phyloP scores from a whole-genome alignment of 495 filamentous ascomycete species.

The Trypethelium eluteriae region DNA sequence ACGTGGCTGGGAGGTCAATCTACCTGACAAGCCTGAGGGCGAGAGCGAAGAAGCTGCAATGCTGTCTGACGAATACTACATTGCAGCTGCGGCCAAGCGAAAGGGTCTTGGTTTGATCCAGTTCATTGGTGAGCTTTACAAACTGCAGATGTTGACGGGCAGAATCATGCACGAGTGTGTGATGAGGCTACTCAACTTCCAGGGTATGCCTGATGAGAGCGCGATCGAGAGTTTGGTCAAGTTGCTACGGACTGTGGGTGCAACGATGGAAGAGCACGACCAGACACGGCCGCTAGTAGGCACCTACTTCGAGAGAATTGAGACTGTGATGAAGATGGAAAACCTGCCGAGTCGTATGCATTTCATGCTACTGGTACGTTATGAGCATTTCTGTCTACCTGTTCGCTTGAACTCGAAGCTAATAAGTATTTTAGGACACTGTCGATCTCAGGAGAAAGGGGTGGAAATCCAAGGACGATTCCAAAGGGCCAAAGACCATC shows the following conservation, averaged over 20 bases:
- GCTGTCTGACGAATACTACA: conserved; percentile 96
- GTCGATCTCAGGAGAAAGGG: conserved; percentile 65
- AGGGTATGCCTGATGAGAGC: conserved; percentile 86
- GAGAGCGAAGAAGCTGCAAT: conserved; percentile 64
- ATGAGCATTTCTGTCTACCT: background rate
- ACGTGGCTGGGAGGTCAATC: conserved; percentile 89
- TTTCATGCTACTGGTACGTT: conserved; percentile 83
- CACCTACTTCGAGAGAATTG: conserved; percentile 86
- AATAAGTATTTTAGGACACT: conserved; percentile 51
- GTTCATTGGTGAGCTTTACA: conserved; percentile 99
- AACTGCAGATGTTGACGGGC: conserved; percentile 95
- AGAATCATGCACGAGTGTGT: conserved; percentile 99
- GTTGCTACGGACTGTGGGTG: conserved; percentile 83
- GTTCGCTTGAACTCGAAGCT: conserved; percentile 9
- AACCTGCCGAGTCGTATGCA: conserved; percentile 75
- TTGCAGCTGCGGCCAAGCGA: conserved; percentile 90
- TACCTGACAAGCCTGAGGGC: conserved; percentile 75
- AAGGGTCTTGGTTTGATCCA: conserved; percentile 95
- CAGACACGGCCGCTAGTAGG: conserved; percentile 73
- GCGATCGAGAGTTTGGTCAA: conserved; percentile 93
- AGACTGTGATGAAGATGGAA: conserved; percentile 56
- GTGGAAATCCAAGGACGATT: conserved; percentile 79
- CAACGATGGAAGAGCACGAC: conserved; percentile 70
- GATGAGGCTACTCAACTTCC: conserved; percentile 89
- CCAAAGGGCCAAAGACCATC: conserved; percentile 95